phyloP scores from a whole-genome alignment of 192 early-diverging fungal species.

The Podila horticola region DNA sequence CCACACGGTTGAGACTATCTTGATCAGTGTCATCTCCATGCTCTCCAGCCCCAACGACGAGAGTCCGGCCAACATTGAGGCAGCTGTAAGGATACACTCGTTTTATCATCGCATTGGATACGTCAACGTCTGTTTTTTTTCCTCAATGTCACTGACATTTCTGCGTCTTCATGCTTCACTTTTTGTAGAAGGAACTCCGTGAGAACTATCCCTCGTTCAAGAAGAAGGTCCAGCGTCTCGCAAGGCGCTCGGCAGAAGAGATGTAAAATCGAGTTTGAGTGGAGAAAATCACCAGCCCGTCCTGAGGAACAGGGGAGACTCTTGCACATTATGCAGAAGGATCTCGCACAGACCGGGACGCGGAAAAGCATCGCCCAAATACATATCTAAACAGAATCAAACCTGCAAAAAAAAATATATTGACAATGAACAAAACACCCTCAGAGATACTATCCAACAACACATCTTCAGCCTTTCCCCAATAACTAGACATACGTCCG shows the following conservation, averaged over 20 bases:
- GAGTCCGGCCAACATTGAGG: constrained; percentile 94
- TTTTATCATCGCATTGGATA: neutral
- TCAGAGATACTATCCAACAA: no score
- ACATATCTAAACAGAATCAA: no score
- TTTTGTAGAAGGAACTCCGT: constrained; percentile 79
- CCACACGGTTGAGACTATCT: constrained; percentile 94
- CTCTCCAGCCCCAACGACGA: constrained; percentile 95
- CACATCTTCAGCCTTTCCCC: no score
- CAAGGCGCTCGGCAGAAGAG: constrained; percentile 62
- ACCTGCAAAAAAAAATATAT: no score
- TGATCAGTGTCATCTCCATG: constrained; percentile 93
- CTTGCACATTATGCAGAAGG: neutral
- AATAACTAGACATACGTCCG: no score
- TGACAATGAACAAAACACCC: no score
- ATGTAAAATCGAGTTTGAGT: constrained; percentile 17
- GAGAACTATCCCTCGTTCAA: constrained; percentile 77
- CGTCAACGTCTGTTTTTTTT: neutral
- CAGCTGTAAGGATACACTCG: constrained; percentile 75
- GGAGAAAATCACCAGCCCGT: neutral
- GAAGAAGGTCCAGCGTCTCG: constrained; percentile 75
- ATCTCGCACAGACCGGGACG: neutral
- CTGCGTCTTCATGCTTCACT: neutral
- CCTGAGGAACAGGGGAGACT: neutral
- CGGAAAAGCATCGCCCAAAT: no score
- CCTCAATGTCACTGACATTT: neutral